These are phyloP conservation scores for Plasmodium falciparum DNA, from an alignment of 169 alveolate genomes.

Conservation along the genomic window DNA sequence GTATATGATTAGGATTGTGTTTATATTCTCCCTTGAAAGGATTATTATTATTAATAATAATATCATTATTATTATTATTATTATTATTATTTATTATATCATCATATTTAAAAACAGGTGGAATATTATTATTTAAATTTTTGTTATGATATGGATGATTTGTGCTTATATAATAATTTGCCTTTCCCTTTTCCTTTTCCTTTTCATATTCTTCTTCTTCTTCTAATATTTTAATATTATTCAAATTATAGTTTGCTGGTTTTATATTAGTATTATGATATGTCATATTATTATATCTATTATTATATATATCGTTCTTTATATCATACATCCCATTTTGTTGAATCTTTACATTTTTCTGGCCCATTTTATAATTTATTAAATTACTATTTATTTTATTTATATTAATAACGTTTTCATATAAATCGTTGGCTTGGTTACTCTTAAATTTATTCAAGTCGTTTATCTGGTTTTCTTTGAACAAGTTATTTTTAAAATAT, in stretches of 20 bases:
- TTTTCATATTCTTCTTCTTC: neutral
- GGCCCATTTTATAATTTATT: slow-evolving; percentile 40
- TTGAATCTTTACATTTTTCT: slow-evolving; percentile 19
- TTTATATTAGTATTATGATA: slow-evolving; percentile 25
- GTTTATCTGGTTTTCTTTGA: neutral
- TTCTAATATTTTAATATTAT: slow-evolving; percentile 38
- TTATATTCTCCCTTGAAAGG: neutral
- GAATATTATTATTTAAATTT: neutral
- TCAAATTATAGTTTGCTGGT: slow-evolving; percentile 16
- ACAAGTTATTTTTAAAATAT: slow-evolving; percentile 12
- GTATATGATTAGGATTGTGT: neutral
- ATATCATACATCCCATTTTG: slow-evolving; percentile 29
- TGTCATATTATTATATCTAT: slow-evolving; percentile 26
- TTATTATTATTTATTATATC: neutral
- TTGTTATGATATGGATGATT: neutral
- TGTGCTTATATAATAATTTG: neutral
- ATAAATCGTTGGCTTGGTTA: neutral
- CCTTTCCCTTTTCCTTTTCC: slow-evolving; percentile 15
- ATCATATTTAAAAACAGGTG: neutral
- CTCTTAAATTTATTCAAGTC: neutral
- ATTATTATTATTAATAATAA: neutral
- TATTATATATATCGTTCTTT: slow-evolving; percentile 30
- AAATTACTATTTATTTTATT: slow-evolving; percentile 2
- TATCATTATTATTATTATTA: neutral
- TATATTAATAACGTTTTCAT: neutral